Evolutionary conservation across 352 stramenopile species (phyloP).

Genomic region (Thraustotheca clavata): DNA sequence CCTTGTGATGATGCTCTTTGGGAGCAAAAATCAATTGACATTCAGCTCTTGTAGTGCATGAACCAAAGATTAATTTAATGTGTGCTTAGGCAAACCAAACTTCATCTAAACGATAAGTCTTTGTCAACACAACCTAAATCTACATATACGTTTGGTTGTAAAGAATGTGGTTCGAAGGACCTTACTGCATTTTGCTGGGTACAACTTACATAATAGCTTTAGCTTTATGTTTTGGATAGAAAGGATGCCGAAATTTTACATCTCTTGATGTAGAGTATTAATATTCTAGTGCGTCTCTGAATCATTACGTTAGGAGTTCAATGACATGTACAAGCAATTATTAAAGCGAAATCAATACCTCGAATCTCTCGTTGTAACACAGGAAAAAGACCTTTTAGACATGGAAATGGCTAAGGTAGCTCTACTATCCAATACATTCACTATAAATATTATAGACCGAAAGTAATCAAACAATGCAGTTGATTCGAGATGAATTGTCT

Average conservation of each 20-base stretch:
- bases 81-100: conserved; percentile 11
- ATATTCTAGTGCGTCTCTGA: neutral
- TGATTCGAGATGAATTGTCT: conserved; percentile 11
- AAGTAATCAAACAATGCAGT: too few relatives aligned
- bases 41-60: neutral
- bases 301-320: neutral
- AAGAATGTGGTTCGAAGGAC: conserved; percentile 19
- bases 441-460: too few relatives aligned
- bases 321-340: neutral
- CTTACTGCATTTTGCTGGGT: conserved; percentile 21
- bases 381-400: neutral
- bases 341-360: neutral
- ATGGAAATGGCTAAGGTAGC: neutral
- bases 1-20: neutral
- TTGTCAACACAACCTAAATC: neutral
- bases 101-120: neutral
- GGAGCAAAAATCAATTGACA: conserved; percentile 4
- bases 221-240: neutral
- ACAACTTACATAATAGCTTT: neutral
- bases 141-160: conserved; percentile 9
- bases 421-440: too few relatives aligned
- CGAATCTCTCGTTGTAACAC: neutral
- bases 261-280: neutral
- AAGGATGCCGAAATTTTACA: conserved; percentile 21
- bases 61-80: neutral